A percentile compares a stretch with the other conserved stretches of the same genome.
Evolutionary conservation across 495 filamentous ascomycete species (phyloP).

Genomic region (Acidomyces sp.): DNA sequence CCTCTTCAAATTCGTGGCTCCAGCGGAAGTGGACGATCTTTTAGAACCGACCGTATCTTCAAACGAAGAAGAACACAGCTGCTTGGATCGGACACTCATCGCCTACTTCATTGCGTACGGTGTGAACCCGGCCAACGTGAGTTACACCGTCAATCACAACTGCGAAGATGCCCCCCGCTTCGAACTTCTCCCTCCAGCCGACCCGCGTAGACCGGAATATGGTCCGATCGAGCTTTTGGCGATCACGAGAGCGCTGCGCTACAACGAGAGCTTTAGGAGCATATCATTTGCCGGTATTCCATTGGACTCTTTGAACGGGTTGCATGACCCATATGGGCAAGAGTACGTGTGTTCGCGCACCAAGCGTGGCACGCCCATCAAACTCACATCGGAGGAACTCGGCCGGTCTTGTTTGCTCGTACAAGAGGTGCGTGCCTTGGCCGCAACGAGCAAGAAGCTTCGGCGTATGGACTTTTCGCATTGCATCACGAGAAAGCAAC

Average conservation of each 20-base stretch:
- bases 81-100: conserved; percentile 68
- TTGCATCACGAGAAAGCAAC: conserved; percentile 39
- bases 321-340: conserved; percentile 45
- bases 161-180: conserved; percentile 75
- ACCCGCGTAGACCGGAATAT: conserved; percentile 45
- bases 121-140: conserved; percentile 28
- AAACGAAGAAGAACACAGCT: conserved; percentile 63
- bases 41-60: conserved; percentile 45
- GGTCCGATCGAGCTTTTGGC: conserved; percentile 64
- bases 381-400: conserved; percentile 46
- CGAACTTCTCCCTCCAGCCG: conserved; percentile 56
- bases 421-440: conserved; percentile 61
- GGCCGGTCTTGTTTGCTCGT: conserved; percentile 49
- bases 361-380: conserved; percentile 43
- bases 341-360: conserved; percentile 49
- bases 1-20: conserved; percentile 50
- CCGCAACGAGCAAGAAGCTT: conserved; percentile 49
- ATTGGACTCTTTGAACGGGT: conserved; percentile 51
- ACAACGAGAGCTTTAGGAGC: conserved; percentile 79
- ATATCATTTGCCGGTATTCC: conserved; percentile 70
- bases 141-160: conserved; percentile 64
- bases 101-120: conserved; percentile 73
- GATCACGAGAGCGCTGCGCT: conserved; percentile 73
- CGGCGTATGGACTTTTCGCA: conserved; percentile 52
- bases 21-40: conserved; percentile 48